Evolutionary conservation across 805 yeast species (phyloP).

Genomic region (Ogataea saltuana): DNA sequence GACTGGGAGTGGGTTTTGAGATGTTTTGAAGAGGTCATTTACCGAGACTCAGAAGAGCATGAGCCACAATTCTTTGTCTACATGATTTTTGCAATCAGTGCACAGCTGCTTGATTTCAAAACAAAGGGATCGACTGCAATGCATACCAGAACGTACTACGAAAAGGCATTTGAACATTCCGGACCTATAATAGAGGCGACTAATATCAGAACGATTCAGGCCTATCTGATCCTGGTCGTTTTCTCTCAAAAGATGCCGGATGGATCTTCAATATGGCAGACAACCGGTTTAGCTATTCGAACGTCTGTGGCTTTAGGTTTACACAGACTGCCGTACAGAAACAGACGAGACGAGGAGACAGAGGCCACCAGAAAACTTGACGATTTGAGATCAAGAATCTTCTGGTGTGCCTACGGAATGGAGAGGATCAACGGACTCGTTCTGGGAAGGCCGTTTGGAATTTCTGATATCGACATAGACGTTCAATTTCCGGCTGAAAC

Average conservation of each 20-base stretch:
- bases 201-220: constrained; percentile 35
- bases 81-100: constrained; percentile 5
- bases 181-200: constrained; percentile 24
- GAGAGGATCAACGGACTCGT: constrained; percentile 38
- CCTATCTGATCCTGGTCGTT: constrained; percentile 32
- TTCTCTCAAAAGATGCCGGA: constrained; percentile 39
- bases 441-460: constrained; percentile 39
- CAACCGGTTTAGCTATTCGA: constrained; percentile 35
- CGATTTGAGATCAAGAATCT: constrained; percentile 25
- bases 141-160: constrained; percentile 26
- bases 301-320: constrained; percentile 30
- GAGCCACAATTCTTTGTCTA: constrained; percentile 24
- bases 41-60: constrained; percentile 12
- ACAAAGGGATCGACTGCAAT: not conserved
- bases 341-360: constrained; percentile 4
- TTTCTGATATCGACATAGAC: constrained; percentile 38
- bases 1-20: constrained; percentile 28
- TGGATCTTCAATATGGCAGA: constrained; percentile 37
- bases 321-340: constrained; percentile 32
- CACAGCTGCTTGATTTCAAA: constrained; percentile 2
- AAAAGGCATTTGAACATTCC: constrained; percentile 33
- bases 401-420: constrained; percentile 40
- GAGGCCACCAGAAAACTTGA: constrained; percentile 3
- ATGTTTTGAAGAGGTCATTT: not conserved
- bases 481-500: constrained; percentile 29